Conservation (phyloP, 2,329 filamentous ascomycete species). For the Stagonosporopsis chrysanthemi region DNA sequence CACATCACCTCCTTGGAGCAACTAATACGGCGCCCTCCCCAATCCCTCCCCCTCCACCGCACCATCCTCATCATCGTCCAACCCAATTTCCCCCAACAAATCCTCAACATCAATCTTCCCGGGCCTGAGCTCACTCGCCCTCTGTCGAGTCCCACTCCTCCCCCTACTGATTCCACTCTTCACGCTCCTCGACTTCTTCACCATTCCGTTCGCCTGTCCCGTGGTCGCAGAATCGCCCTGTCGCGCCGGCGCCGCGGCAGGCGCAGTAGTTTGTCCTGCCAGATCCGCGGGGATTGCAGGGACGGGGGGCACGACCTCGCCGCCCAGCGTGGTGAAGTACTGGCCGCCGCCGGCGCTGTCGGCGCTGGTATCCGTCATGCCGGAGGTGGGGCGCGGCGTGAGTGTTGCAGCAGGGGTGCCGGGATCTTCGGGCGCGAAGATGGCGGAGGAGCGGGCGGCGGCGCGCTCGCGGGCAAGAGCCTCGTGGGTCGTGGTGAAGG, state of each 20-base stretch:
- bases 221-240: background rate
- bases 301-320: constrained; percentile 39
- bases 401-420: constrained; percentile 35
- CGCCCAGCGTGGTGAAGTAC: constrained; percentile 10
- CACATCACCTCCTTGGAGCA: no score
- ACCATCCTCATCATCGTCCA: background rate
- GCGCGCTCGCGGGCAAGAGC: constrained; percentile 7
- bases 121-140: background rate
- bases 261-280: constrained; percentile 26
- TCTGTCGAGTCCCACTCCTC: background rate
- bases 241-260: background rate
- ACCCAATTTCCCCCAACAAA: background rate
- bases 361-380: constrained; percentile 14
- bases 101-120: background rate
- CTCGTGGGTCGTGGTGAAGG: constrained; percentile 48
- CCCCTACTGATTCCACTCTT: constrained; percentile 27
- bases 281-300: constrained; percentile 44
- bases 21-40: background rate
- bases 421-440: constrained; percentile 14
- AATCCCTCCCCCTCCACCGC: background rate
- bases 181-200: constrained; percentile 35
- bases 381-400: constrained; percentile 29
- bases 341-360: constrained; percentile 17
- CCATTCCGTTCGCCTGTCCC: background rate
- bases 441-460: background rate